Evolutionary conservation across 345 rosid genomes (phyloP).

Genomic region (Aquilaria sinensis): DNA sequence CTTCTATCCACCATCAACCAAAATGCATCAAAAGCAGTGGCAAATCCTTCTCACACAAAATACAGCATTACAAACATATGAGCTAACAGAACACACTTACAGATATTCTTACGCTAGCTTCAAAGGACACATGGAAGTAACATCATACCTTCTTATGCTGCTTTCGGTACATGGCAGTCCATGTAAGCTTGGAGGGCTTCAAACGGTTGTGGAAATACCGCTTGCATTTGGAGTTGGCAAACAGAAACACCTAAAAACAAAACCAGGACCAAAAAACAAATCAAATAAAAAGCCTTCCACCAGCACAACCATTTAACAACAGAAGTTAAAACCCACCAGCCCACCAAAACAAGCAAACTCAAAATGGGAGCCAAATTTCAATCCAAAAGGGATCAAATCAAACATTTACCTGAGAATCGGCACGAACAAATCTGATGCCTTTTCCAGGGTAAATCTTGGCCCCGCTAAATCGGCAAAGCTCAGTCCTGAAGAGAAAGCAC

Average conservation of each 20-base stretch:
- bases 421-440: conserved; percentile 64
- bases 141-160: conserved; percentile 59
- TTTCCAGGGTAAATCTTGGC: conserved; percentile 69
- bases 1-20: too few relatives aligned
- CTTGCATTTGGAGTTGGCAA: conserved; percentile 83
- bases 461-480: conserved; percentile 72
- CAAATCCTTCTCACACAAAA: too few relatives aligned
- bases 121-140: neutral
- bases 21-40: too few relatives aligned
- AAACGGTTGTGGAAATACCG: conserved; percentile 86
- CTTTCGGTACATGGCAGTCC: conserved; percentile 73
- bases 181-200: conserved; percentile 92
- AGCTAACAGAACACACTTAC: neutral
- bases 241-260: conserved; percentile 70
- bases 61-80: neutral
- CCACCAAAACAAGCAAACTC: neutral
- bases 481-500: conserved; percentile 31
- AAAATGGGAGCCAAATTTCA: neutral
- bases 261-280: neutral
- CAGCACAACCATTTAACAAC: neutral
- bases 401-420: conserved; percentile 59
- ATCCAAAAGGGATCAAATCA: neutral
- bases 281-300: too few relatives aligned
- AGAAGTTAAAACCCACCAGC: neutral
- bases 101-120: neutral